Conservation (phyloP, 441 rosid species). For the Breynia disticha region DNA sequence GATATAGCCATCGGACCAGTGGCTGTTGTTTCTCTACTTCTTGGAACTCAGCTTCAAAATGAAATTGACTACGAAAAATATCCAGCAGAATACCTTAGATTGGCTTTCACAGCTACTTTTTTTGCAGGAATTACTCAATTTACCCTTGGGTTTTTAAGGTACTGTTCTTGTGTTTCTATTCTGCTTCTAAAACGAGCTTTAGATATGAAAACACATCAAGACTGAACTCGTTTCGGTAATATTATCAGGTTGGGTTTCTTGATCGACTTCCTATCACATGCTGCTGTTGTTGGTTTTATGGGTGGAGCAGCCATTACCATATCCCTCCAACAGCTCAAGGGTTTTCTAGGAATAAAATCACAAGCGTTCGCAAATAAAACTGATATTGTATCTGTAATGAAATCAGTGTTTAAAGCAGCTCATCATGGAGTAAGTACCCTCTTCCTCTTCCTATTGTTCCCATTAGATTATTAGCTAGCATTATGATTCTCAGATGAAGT, state of each 20-base stretch:
- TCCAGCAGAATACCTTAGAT: constrained; percentile 41
- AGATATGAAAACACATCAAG: neutral
- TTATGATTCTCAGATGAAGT: neutral
- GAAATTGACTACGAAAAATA: constrained; percentile 49
- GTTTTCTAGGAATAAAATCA: constrained; percentile 69
- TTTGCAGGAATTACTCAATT: constrained; percentile 80
- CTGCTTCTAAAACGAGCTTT: neutral
- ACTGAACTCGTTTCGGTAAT: neutral
- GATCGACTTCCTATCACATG: constrained; percentile 88
- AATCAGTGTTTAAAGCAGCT: constrained; percentile 39
- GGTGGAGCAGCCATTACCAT: constrained; percentile 90
- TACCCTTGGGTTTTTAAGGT: constrained; percentile 71
- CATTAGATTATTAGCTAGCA: neutral
- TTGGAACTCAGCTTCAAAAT: constrained; percentile 57
- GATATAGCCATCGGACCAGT: constrained; percentile 96
- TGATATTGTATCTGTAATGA: constrained; percentile 59
- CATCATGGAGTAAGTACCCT: constrained; percentile 55
- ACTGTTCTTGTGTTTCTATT: neutral
- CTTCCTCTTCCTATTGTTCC: neutral
- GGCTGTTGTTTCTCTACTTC: constrained; percentile 80
- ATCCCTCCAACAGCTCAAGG: constrained; percentile 91
- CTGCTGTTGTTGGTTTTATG: constrained; percentile 94
- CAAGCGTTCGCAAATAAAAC: constrained; percentile 51
- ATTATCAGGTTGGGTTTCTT: constrained; percentile 85
- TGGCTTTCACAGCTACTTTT: constrained; percentile 87